Percentiles rank a stretch among this genome's conserved stretches.
These are phyloP conservation scores for Talaromyces piceae DNA, from an alignment of 2,329 filamentous ascomycete genomes.

Conservation along the genomic window DNA sequence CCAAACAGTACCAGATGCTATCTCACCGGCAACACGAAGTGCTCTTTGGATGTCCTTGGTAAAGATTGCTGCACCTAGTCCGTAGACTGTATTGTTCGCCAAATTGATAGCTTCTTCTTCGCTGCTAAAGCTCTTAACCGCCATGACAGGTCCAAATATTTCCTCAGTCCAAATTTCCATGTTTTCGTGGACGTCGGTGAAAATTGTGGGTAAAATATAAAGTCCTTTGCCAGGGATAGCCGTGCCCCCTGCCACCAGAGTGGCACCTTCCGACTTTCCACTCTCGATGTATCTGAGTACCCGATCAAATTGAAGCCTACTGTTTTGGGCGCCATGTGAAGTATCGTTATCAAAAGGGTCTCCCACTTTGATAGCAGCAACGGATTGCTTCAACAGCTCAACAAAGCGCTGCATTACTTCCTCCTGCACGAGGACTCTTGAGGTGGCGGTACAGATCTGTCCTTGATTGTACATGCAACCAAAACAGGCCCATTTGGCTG, in stretches of 20 bases:
- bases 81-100: conserved; percentile 55
- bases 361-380: conserved; percentile 63
- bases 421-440: conserved; percentile 74
- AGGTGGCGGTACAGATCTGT: conserved; percentile 55
- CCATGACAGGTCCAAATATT: conserved; percentile 32
- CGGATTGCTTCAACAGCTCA: conserved; percentile 66
- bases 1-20: background rate
- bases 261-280: conserved; percentile 53
- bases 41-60: conserved; percentile 62
- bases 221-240: conserved; percentile 37
- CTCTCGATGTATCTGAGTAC: conserved; percentile 69
- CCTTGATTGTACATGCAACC: conserved; percentile 51
- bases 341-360: conserved; percentile 70
- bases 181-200: conserved; percentile 58
- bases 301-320: conserved; percentile 72
- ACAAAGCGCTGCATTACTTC: conserved; percentile 78
- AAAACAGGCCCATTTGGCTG: conserved; percentile 33
- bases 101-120: conserved; percentile 63
- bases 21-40: conserved; percentile 30
- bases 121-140: conserved; percentile 25
- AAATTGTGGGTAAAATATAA: conserved; percentile 84
- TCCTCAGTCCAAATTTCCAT: conserved; percentile 29
- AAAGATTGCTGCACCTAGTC: background rate
- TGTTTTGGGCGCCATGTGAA: conserved; percentile 80
- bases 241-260: conserved; percentile 59